Evolutionary conservation across 169 alveolate genomes (phyloP).

Genomic region (Plasmodium malariae): DNA sequence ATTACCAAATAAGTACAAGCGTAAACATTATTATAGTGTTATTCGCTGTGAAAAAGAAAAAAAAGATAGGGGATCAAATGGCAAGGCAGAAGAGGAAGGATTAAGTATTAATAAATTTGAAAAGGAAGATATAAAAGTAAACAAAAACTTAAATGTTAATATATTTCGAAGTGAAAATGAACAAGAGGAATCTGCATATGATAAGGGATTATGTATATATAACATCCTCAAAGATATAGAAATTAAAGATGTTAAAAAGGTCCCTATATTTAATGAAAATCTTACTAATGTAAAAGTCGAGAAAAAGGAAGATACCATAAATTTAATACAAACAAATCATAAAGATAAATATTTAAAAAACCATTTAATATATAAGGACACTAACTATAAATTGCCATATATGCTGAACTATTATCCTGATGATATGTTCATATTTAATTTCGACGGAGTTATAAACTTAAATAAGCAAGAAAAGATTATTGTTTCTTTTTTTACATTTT

Average conservation of each 20-base stretch:
- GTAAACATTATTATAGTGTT: not conserved
- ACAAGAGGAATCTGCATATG: conserved; percentile 29
- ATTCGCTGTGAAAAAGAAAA: not conserved
- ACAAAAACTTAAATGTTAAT: conserved; percentile 38
- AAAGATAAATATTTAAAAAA: conserved; percentile 7
- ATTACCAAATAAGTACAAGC: too few relatives aligned
- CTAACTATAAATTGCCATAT: conserved; percentile 31
- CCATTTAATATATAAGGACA: conserved; percentile 25
- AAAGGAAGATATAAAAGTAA: conserved; percentile 24
- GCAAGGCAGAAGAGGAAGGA: not conserved
- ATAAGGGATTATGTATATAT: conserved; percentile 26
- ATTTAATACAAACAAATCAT: not conserved
- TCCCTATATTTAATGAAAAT: not conserved
- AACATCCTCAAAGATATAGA: conserved; percentile 26
- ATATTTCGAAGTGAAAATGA: conserved; percentile 20
- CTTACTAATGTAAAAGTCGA: conserved; percentile 12
- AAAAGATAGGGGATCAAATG: not conserved
- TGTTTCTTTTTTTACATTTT: conserved; percentile 56
- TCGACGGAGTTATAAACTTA: conserved; percentile 68
- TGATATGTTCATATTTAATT: conserved; percentile 62
- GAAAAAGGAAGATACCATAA: not conserved
- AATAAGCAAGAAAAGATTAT: conserved; percentile 63
- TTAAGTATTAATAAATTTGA: conserved; percentile 14
- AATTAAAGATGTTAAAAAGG: conserved; percentile 32
- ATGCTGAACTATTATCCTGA: conserved; percentile 40